Base-by-base conservation (phyloP, 768 basidiomycete genomes). In the Mrakia gelida region DNA sequence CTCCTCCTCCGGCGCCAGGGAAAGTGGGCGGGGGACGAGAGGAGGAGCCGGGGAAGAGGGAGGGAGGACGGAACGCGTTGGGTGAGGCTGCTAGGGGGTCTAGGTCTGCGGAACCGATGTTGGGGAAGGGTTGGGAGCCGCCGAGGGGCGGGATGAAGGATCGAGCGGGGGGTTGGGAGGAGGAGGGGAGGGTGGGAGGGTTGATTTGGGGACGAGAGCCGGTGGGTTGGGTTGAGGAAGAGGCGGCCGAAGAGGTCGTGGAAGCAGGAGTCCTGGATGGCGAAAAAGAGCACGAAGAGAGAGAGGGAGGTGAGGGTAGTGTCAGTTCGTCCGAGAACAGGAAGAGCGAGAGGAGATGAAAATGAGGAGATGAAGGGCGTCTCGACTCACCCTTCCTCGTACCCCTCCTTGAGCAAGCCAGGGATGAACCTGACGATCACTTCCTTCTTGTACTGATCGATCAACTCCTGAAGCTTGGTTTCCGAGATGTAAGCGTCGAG, bases 51-150 rank as follows among this genome's bases (percentile, higher is more conserved):
- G 52, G 73, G 32, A 59, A 30, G 68, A 77, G 41, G 11, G 71
- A 65, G 21, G 78, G 78, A 1, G 78, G 74, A 41, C 70, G 73
- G 59, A 75, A 79, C 21, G 68, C 73, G 59, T 71, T 71, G 43
- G 78, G 78, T 1, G 74, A 75, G 28, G 78, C 78, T 7, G 74
- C 74, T 28, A 79, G 78, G 23, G 78, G 78, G 65, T 79, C 78
- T 52, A 79, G 78, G 41, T 79, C 78, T 26, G 74, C 18, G 23
- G 68, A 16, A 43, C 78, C 78, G 34, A 79, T 73, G 67, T 56
- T 68, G 32, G 75, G 73, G 73, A 61, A 70, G 67, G 38, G 67
- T 23, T 38, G 67, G 7, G 67, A 26, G 38, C 67, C 41, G 71
- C 26, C 54, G 54, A 59, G 32, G 56, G 56, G 26, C 11, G 21